phyloP scores from a whole-genome alignment of 148 eudicot species.

The Simmondsia chinensis region DNA sequence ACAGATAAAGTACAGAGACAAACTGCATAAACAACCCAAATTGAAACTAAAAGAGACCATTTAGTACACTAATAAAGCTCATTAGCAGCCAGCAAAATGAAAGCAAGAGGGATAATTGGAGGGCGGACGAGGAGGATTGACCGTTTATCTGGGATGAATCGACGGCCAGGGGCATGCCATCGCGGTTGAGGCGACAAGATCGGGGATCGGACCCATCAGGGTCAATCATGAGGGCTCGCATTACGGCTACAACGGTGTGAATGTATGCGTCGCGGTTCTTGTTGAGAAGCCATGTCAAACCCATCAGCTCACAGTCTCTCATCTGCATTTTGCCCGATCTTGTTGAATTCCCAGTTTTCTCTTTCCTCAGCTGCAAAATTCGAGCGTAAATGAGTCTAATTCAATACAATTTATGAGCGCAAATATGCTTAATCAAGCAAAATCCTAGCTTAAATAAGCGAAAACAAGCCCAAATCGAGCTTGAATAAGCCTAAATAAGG shows the following conservation, averaged over 20 bases:
- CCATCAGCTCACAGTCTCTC: conserved; percentile 83
- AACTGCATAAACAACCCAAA: no score
- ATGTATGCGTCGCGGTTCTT: conserved; percentile 67
- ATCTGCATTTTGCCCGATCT: conserved; percentile 48
- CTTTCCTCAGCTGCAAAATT: conserved; percentile 42
- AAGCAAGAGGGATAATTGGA: conserved; percentile 7
- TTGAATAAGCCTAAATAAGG: no score
- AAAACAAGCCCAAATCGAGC: no score
- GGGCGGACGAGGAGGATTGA: conserved; percentile 32
- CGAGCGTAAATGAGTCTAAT: not conserved
- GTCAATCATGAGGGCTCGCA: conserved; percentile 66
- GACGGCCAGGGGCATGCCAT: conserved; percentile 88
- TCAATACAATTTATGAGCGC: no score
- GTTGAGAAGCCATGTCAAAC: conserved; percentile 86
- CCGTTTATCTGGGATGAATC: conserved; percentile 57
- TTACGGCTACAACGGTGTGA: conserved; percentile 61
- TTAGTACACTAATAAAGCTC: no score
- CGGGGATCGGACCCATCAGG: conserved; percentile 32
- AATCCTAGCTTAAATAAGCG: no score
- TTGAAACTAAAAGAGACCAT: not conserved
- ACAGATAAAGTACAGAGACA: no score
- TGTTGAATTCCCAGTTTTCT: conserved; percentile 25
- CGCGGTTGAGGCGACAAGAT: conserved; percentile 58
- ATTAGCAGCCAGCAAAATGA: conserved; percentile 17
- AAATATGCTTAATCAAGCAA: no score